phyloP scores from a whole-genome alignment of 2,329 filamentous ascomycete species.

The Madurella fahalii region DNA sequence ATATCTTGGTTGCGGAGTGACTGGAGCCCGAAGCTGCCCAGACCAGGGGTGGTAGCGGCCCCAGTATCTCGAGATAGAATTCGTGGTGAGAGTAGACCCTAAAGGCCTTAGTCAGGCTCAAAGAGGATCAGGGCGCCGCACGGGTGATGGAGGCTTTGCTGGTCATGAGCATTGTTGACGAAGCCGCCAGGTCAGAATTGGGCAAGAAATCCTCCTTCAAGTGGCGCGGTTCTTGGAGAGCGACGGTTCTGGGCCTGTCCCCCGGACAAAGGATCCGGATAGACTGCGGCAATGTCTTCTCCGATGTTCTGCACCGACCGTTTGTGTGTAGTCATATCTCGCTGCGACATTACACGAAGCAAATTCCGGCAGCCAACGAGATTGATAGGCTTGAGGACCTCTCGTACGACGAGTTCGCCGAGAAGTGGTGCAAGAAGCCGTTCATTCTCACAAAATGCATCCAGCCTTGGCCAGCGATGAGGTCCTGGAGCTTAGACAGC shows the following conservation, averaged over 20 bases:
- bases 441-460: slow-evolving; percentile 85
- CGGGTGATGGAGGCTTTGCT: not conserved
- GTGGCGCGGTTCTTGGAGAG: slow-evolving; percentile 84
- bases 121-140: too few species aligned
- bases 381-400: slow-evolving; percentile 69
- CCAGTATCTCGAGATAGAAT: not conserved
- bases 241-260: slow-evolving; percentile 64
- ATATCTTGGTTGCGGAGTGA: not conserved
- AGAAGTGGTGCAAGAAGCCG: slow-evolving; percentile 71
- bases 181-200: slow-evolving; percentile 30
- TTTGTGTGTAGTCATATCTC: slow-evolving; percentile 81
- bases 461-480: slow-evolving; percentile 73
- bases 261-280: slow-evolving; percentile 51
- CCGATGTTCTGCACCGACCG: slow-evolving; percentile 83
- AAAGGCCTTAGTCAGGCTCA: too few species aligned
- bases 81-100: not conserved
- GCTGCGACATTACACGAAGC: slow-evolving; percentile 60
- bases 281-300: slow-evolving; percentile 76
- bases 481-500: slow-evolving; percentile 66
- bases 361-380: slow-evolving; percentile 69
- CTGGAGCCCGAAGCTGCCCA: not conserved
- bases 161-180: slow-evolving; percentile 19
- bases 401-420: slow-evolving; percentile 67
- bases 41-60: not conserved
- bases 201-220: slow-evolving; percentile 41